phyloP scores from a whole-genome alignment of 2,329 filamentous ascomycete genomes.

The Monilinia polystroma region DNA sequence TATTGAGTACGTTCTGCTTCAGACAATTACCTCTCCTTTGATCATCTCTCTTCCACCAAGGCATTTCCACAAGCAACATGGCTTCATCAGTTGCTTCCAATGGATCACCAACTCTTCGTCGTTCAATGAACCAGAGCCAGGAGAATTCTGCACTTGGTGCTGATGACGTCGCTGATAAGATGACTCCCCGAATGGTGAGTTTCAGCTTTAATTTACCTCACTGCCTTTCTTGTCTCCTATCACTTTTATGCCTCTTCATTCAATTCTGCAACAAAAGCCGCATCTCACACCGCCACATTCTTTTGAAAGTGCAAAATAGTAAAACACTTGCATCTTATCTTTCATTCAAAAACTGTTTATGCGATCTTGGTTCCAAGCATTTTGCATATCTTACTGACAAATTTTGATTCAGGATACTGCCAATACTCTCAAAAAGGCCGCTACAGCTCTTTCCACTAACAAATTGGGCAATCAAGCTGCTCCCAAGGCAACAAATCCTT shows the following conservation, averaged over 20 bases:
- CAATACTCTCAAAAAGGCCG: constrained; percentile 40
- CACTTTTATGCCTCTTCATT: neutral
- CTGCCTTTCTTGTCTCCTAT: too few species aligned
- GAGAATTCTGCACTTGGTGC: constrained; percentile 37
- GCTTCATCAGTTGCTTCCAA: constrained; percentile 38
- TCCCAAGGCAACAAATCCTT: constrained; percentile 48
- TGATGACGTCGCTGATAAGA: constrained; percentile 34
- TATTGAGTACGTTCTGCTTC: constrained; percentile 27
- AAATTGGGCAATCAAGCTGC: constrained; percentile 55
- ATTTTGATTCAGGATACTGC: constrained; percentile 29
- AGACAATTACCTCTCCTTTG: constrained; percentile 15
- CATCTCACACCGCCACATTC: neutral
- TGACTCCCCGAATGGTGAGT: constrained; percentile 24
- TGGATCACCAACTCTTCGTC: constrained; percentile 46
- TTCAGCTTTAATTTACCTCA: neutral
- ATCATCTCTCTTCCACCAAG: constrained; percentile 1
- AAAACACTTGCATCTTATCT: neutral
- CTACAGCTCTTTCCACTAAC: constrained; percentile 51
- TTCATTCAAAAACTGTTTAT: neutral
- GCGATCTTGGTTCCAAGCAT: constrained; percentile 15
- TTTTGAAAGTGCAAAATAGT: neutral
- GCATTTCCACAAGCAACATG: constrained; percentile 44
- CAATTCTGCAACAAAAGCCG: too few species aligned
- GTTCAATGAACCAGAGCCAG: constrained; percentile 42
- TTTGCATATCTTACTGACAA: constrained; percentile 27